Evolutionary conservation across 306 rosid species (phyloP).

Genomic region (Gillenia trifoliata): DNA sequence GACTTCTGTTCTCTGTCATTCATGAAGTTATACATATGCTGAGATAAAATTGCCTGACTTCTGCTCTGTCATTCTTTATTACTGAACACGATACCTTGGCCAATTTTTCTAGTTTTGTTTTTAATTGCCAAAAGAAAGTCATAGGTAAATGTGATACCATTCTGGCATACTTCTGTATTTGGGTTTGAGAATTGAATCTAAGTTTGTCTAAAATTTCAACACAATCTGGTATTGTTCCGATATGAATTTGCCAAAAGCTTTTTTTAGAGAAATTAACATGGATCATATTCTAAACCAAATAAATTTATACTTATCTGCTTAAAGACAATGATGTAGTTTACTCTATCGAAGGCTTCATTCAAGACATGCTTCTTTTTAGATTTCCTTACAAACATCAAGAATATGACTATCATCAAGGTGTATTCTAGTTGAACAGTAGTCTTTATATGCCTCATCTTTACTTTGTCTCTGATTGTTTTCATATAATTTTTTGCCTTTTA

Average conservation of each 20-base stretch:
- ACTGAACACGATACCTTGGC: neutral
- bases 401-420: neutral
- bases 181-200: neutral
- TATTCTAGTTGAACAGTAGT: neutral
- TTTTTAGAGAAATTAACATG: neutral
- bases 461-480: conserved; percentile 5
- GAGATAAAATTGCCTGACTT: neutral
- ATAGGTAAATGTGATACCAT: neutral
- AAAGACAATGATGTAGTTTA: neutral
- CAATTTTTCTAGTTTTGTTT: neutral
- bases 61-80: neutral
- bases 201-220: neutral
- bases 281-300: neutral
- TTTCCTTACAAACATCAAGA: neutral
- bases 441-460: neutral
- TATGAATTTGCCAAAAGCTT: neutral
- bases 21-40: neutral
- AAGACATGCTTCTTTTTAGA: neutral
- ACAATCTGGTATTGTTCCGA: neutral
- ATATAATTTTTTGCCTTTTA: conserved; percentile 19
- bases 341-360: neutral
- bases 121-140: neutral
- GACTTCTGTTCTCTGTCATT: neutral
- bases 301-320: neutral
- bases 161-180: neutral